Percentiles rank a stretch among this genome's conserved stretches.
These are phyloP conservation scores for Mitragyna speciosa DNA, from an alignment of 257 asterid genomes.

Conservation along the genomic window DNA sequence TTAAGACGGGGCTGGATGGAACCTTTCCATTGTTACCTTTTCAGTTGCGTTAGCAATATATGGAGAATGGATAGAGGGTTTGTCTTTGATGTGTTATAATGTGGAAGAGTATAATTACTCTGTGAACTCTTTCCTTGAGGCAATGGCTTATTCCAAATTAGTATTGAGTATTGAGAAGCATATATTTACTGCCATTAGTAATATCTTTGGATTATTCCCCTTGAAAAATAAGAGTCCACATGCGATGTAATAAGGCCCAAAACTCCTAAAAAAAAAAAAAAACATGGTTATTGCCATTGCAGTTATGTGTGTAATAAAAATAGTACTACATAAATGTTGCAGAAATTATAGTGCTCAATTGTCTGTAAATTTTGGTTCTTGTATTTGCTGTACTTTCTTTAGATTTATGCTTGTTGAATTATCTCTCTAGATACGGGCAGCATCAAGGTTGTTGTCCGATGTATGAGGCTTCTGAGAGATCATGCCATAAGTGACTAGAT, in stretches of 20 bases:
- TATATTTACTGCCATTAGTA: neutral
- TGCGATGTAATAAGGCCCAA: neutral
- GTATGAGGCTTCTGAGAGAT: no score
- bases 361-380: no score
- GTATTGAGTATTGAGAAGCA: neutral
- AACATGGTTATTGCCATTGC: neutral
- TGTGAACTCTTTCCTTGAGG: neutral
- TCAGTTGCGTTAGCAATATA: neutral
- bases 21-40: constrained; percentile 7
- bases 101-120: neutral
- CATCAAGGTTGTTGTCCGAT: no score
- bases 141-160: neutral
- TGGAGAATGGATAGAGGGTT: no score
- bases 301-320: no score
- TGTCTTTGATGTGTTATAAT: neutral
- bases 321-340: no score
- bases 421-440: no score
- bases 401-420: no score
- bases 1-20: constrained; percentile 12
- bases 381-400: no score
- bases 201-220: neutral
- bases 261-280: neutral
- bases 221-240: neutral
- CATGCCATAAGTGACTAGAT: no score
- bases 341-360: no score